These are phyloP conservation scores for Pseudogymnoascus sp. DNA, from an alignment of 2,329 filamentous ascomycete genomes.

Conservation along the genomic window DNA sequence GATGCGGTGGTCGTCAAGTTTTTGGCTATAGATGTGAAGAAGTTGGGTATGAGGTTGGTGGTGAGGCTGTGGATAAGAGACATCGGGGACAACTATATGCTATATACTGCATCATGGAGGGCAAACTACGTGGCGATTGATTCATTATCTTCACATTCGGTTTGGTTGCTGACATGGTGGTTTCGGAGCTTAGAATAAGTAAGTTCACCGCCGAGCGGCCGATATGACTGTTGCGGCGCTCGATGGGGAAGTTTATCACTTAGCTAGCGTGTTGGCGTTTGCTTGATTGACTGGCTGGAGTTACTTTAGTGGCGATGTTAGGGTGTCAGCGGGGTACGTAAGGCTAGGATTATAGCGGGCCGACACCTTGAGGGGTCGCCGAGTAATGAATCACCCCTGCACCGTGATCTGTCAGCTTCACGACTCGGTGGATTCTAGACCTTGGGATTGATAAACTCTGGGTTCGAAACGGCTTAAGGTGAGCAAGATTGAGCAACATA, in stretches of 20 bases:
- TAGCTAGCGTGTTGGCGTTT: neutral
- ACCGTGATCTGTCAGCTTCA: neutral
- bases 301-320: neutral
- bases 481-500: neutral
- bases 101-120: neutral
- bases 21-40: neutral
- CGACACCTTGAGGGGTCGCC: neutral
- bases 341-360: neutral
- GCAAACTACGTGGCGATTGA: neutral
- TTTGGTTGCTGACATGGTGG: neutral
- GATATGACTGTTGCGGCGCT: slow-evolving; percentile 4
- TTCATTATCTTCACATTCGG: neutral
- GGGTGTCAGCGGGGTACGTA: neutral
- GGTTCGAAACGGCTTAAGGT: neutral
- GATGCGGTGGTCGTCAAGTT: neutral
- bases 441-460: neutral
- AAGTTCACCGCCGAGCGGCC: neutral
- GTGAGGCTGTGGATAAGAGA: neutral
- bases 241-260: neutral
- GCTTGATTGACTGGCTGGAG: neutral
- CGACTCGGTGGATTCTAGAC: neutral
- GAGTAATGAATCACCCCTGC: neutral
- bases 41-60: neutral
- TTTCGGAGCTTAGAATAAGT: neutral
- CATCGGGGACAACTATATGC: neutral